Base-by-base conservation (phyloP, 805 yeast species). In the Lipomyces japonicus region DNA sequence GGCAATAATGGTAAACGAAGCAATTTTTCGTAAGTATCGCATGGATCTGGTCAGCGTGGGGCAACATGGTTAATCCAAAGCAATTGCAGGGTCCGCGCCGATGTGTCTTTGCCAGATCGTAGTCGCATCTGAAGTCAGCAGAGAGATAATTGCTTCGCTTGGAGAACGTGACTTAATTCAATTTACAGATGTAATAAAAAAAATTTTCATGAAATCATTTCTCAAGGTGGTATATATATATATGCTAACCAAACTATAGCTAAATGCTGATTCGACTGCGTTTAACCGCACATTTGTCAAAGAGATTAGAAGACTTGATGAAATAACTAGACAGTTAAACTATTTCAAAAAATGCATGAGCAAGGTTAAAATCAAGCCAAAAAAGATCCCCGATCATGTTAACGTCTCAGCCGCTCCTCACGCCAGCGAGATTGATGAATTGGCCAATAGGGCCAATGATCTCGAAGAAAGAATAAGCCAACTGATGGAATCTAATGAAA, bases 41-140 rank as follows among this genome's bases (percentile, higher is more conserved):
- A 14, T 7, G 5, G 6, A 5, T 18, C 9, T 12, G n/a, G 24
- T 12, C 12, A 18, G 16, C 16, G 21, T n/a, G 43, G 43, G 6
- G 6, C n/a, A 18, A 4, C 9, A 18, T 9, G 16, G 25, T 22
- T 38, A 31, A 28, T 34, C 32, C 39, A 37, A 14, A 16, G 18
- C 2, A 6, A 5, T n/a, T 10, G 18, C 19, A 53, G 58, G 96
- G 75, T 90, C 97, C 50, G 97, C 97, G 83, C 95, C 86, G 64
- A 95, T 93, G 97, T 80, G 95, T 42, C 78, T 90, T 61, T 85
- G 90, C 44, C 96, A 93, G 72, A 75, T 93, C 60, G 91, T 87
- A 67, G 80, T 93, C 51, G 91, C 97, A 5, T 81, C 86, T 24
- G 99, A 93, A 69, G 82, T 86, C 38, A 79, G 95, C 5, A 75